A percentile compares a stretch with the other conserved stretches of the same genome.
phyloP scores from a whole-genome alignment of 371 early-diverging fungal species.

The Mortierella sp. region DNA sequence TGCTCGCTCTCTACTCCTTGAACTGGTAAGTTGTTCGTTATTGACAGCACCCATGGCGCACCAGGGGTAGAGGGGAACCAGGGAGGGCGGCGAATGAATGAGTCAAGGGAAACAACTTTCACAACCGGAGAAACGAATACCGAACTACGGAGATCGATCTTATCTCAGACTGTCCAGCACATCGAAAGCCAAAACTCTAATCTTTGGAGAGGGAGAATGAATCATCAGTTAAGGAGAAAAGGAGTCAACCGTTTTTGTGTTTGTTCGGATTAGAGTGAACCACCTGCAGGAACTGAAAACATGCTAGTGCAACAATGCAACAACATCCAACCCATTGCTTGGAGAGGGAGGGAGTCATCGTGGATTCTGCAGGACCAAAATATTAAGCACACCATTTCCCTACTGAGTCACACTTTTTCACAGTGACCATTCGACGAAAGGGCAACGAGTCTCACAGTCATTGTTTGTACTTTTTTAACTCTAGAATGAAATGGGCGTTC shows the following conservation, averaged over 20 bases:
- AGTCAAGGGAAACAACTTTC: constrained; percentile 1
- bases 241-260: neutral
- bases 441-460: too few species aligned
- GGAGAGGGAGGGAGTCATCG: too few species aligned
- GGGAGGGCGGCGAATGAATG: neutral
- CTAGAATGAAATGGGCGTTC: constrained; percentile 86
- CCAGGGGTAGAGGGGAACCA: neutral
- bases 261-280: neutral
- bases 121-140: too few species aligned
- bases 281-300: neutral
- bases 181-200: constrained; percentile 22
- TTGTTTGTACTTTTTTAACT: constrained; percentile 2
- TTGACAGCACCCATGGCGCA: too few species aligned
- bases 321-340: too few species aligned
- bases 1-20: constrained; percentile 81
- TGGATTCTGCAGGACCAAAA: too few species aligned
- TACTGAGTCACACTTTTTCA: too few species aligned
- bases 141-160: constrained; percentile 4
- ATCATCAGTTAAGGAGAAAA: neutral
- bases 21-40: constrained; percentile 55
- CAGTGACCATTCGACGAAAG: too few species aligned
- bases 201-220: neutral
- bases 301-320: too few species aligned
- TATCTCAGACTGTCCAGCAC: constrained; percentile 4
- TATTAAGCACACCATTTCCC: too few species aligned